A percentile compares a stretch with the other conserved stretches of the same genome.
phyloP scores from a whole-genome alignment of 139 green algal genomes.

The Raphidocelis subcapitata region DNA sequence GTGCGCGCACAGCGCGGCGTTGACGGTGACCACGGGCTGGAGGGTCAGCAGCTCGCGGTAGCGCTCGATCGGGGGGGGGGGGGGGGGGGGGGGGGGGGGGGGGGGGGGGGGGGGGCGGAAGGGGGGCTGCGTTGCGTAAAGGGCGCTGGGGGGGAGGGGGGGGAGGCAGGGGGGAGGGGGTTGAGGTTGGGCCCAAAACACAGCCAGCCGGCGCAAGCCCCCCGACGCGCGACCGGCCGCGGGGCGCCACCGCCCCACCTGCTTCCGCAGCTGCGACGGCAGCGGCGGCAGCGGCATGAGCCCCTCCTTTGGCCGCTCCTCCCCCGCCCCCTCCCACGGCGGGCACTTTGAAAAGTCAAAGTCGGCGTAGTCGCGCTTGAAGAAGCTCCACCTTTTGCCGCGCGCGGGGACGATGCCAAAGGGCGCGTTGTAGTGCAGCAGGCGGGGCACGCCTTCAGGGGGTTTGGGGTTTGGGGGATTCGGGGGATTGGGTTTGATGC shows the following conservation, averaged over 20 bases:
- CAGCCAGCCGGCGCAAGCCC: too few relatives aligned
- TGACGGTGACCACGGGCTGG: conserved; percentile 68
- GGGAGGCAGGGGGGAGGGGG: too few relatives aligned
- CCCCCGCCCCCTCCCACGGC: background rate
- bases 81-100: background rate
- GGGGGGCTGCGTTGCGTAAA: too few relatives aligned
- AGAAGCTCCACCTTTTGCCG: background rate
- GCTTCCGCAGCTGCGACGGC: background rate
- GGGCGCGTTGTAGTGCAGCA: too few relatives aligned
- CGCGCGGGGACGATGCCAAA: background rate
- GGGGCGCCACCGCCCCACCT: background rate
- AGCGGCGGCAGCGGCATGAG: too few relatives aligned
- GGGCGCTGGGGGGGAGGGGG: too few relatives aligned
- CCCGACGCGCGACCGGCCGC: too few relatives aligned
- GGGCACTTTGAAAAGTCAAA: background rate
- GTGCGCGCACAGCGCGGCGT: conserved; percentile 79
- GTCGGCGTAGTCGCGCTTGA: background rate
- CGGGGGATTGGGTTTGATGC: too few relatives aligned
- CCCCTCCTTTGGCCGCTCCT: too few relatives aligned
- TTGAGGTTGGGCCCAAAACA: too few relatives aligned
- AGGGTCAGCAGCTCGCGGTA: conserved; percentile 75
- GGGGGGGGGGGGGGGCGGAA: background rate
- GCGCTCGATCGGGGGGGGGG: background rate
- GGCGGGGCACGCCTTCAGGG: too few relatives aligned
- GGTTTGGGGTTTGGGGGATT: too few relatives aligned